Conservation (phyloP, 2,329 filamentous ascomycete genomes). For the Colletotrichum incanum region DNA sequence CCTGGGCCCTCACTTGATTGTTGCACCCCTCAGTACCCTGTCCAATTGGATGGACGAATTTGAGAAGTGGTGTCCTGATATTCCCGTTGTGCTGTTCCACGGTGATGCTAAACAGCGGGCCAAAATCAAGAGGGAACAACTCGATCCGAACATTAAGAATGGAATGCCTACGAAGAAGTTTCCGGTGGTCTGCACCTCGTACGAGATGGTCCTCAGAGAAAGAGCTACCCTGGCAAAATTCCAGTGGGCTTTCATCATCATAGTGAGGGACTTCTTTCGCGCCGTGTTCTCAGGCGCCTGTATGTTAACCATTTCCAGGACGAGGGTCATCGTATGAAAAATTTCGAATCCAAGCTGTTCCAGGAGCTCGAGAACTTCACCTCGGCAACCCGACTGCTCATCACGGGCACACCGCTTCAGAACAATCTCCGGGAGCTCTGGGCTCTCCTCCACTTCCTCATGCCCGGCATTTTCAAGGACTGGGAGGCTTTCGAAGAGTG, state of each 20-base stretch:
- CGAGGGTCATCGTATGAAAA: slow-evolving; percentile 97
- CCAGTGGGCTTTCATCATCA: slow-evolving; percentile 98
- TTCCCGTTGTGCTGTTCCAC: slow-evolving; percentile 93
- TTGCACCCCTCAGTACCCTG: slow-evolving; percentile 90
- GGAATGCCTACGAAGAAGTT: slow-evolving; percentile 77
- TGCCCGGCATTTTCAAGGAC: slow-evolving; percentile 94
- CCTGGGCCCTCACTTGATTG: slow-evolving; percentile 88
- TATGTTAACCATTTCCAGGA: slow-evolving; percentile 69
- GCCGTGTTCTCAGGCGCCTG: neutral
- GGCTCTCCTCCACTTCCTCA: slow-evolving; percentile 93
- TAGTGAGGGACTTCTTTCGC: slow-evolving; percentile 65
- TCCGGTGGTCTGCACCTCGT: slow-evolving; percentile 93
- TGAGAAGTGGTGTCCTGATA: slow-evolving; percentile 87
- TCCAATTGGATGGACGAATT: slow-evolving; percentile 98
- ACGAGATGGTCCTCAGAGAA: slow-evolving; percentile 96
- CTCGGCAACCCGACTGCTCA: slow-evolving; percentile 91
- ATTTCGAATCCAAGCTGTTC: slow-evolving; percentile 93
- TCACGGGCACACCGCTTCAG: slow-evolving; percentile 94
- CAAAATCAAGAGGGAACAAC: slow-evolving; percentile 78
- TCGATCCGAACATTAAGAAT: slow-evolving; percentile 78
- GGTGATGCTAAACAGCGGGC: slow-evolving; percentile 85
- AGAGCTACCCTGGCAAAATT: slow-evolving; percentile 85
- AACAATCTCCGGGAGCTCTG: slow-evolving; percentile 97
- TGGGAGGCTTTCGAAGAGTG: slow-evolving; percentile 94
- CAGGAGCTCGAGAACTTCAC: slow-evolving; percentile 89